phyloP scores from a whole-genome alignment of 495 filamentous ascomycete species.

The Xylaria bambusicola region DNA sequence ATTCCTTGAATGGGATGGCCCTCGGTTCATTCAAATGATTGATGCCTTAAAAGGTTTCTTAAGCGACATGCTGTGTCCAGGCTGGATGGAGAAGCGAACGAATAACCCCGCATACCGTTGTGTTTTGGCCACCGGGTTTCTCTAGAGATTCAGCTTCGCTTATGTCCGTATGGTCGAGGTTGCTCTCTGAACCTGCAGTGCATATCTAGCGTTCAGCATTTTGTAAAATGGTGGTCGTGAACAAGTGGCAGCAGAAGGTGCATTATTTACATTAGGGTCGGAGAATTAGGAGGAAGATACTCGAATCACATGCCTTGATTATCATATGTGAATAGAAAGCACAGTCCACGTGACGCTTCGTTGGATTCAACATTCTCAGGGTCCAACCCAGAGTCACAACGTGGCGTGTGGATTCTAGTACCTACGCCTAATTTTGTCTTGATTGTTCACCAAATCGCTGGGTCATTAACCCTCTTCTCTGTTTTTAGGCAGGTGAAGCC shows the following conservation, averaged over 20 bases:
- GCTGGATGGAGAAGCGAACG: neutral
- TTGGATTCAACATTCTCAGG: slow-evolving; percentile 2
- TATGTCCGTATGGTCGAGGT: neutral
- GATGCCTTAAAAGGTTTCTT: neutral
- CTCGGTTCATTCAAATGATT: too few species aligned
- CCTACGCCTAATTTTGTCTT: too few species aligned
- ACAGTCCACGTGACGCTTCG: slow-evolving; percentile 1
- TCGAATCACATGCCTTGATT: neutral
- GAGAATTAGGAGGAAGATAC: neutral
- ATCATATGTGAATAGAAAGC: neutral
- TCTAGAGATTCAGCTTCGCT: neutral
- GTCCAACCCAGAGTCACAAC: slow-evolving; percentile 3
- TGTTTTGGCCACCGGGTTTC: neutral
- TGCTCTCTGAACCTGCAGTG: neutral
- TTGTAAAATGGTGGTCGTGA: too few species aligned
- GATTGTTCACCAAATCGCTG: neutral
- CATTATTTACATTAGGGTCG: too few species aligned
- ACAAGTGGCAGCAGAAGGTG: too few species aligned
- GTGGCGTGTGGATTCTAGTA: slow-evolving; percentile 1
- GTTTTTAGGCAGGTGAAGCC: neutral
- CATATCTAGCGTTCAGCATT: too few species aligned
- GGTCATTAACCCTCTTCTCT: neutral
- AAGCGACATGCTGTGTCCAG: neutral
- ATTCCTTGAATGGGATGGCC: too few species aligned
- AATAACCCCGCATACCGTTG: neutral